Conservation (phyloP, 495 filamentous ascomycete genomes). For the Parachaetomium inaequale region DNA sequence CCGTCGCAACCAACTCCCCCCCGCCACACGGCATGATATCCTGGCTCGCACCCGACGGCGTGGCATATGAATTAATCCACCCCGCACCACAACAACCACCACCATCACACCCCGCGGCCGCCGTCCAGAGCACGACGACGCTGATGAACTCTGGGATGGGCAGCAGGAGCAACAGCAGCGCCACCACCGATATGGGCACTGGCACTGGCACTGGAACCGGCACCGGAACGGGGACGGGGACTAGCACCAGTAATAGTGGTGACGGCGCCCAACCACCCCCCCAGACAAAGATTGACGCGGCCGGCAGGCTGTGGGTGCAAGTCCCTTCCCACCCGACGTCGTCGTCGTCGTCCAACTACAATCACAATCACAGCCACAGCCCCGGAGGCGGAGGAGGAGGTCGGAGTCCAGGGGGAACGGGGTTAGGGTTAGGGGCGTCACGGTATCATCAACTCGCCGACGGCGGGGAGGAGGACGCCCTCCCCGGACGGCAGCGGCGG, state of each 20-base stretch:
- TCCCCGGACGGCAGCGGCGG: too few relatives aligned
- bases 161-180: background rate
- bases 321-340: conserved; percentile 8
- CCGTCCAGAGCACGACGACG: too few relatives aligned
- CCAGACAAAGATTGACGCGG: conserved; percentile 23
- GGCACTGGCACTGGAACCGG: background rate
- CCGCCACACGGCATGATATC: background rate
- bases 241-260: background rate
- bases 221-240: background rate
- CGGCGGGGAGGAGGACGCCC: too few relatives aligned
- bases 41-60: conserved; percentile 16
- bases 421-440: background rate
- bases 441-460: too few relatives aligned
- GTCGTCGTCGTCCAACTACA: background rate
- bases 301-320: conserved; percentile 30
- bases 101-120: background rate
- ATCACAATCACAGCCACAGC: background rate
- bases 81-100: too few relatives aligned
- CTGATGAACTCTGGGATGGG: too few relatives aligned
- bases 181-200: background rate
- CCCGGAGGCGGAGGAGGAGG: background rate
- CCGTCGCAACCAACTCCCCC: background rate
- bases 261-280: background rate
- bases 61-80: conserved; percentile 22
- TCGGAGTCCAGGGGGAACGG: background rate